Evolutionary conservation across 495 filamentous ascomycete species (phyloP).

Genomic region (Penicillium crystallinum): DNA sequence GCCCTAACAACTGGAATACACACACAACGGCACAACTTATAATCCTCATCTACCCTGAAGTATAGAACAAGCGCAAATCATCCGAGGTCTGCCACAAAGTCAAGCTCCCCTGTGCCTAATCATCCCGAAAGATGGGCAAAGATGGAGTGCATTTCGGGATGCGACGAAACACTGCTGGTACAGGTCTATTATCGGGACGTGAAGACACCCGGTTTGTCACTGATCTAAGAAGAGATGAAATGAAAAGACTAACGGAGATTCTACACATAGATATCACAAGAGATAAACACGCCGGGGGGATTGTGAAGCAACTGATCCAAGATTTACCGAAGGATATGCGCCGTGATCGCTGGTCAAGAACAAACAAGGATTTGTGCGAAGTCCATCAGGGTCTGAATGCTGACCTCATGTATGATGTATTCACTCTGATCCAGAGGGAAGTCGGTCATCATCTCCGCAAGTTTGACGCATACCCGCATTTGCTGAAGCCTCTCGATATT

Average conservation of each 20-base stretch:
- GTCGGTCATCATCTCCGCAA: constrained; percentile 15
- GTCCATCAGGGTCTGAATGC: constrained; percentile 22
- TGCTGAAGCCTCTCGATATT: constrained; percentile 6
- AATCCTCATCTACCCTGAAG: no score
- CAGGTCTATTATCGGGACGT: neutral
- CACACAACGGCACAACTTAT: neutral
- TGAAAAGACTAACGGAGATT: constrained; percentile 22
- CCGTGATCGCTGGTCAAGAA: neutral
- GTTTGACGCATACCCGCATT: constrained; percentile 19
- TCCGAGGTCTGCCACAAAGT: neutral
- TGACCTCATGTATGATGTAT: constrained; percentile 15
- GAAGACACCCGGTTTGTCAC: constrained; percentile 15
- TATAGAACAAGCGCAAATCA: no score
- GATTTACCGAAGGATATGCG: constrained; percentile 15
- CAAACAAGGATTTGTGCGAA: constrained; percentile 2
- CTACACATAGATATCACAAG: constrained; percentile 17
- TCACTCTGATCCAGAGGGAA: constrained; percentile 23
- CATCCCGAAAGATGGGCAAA: neutral
- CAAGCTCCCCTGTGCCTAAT: neutral
- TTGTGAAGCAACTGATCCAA: constrained; percentile 8
- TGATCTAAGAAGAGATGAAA: constrained; percentile 17
- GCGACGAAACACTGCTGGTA: neutral
- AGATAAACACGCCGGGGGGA: neutral
- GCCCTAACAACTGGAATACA: neutral
- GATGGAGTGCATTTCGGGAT: neutral